Conservation (phyloP, 2,329 filamentous ascomycete genomes). For the Neofusicoccum sp. region DNA sequence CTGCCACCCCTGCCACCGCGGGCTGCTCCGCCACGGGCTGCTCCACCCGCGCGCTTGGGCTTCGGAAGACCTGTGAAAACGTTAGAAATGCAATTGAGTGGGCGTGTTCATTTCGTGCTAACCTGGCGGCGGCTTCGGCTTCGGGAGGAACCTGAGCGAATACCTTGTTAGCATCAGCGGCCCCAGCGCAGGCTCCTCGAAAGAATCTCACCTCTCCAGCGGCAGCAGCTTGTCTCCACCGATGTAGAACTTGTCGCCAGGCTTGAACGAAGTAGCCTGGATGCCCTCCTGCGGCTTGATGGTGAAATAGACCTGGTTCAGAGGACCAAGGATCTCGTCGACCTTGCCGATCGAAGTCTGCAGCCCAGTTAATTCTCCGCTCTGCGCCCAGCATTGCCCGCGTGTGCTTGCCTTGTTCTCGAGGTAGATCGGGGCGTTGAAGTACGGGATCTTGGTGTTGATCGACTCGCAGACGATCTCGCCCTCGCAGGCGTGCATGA, state of each 20-base stretch:
- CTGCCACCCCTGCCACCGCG: conserved; percentile 36
- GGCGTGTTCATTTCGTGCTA: conserved; percentile 17
- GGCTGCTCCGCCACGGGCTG: conserved; percentile 45
- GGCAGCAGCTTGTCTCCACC: conserved; percentile 91
- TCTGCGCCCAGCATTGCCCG: conserved; percentile 11
- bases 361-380: conserved; percentile 25
- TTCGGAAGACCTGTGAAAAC: conserved; percentile 59
- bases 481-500: conserved; percentile 92
- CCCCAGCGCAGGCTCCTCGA: neutral
- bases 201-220: conserved; percentile 66
- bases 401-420: conserved; percentile 78
- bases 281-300: conserved; percentile 97
- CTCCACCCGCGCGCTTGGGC: conserved; percentile 68
- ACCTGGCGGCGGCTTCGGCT: conserved; percentile 72
- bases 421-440: conserved; percentile 98
- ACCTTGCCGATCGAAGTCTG: conserved; percentile 90
- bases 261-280: conserved; percentile 89
- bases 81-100: conserved; percentile 21
- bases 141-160: conserved; percentile 74
- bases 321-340: conserved; percentile 94
- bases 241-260: conserved; percentile 97
- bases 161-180: conserved; percentile 23
- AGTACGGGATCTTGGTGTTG: conserved; percentile 95
- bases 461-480: conserved; percentile 96
- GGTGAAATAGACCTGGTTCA: conserved; percentile 98